Evolutionary conservation across 116 monocot species (phyloP).

Genomic region (Zostera marina): DNA sequence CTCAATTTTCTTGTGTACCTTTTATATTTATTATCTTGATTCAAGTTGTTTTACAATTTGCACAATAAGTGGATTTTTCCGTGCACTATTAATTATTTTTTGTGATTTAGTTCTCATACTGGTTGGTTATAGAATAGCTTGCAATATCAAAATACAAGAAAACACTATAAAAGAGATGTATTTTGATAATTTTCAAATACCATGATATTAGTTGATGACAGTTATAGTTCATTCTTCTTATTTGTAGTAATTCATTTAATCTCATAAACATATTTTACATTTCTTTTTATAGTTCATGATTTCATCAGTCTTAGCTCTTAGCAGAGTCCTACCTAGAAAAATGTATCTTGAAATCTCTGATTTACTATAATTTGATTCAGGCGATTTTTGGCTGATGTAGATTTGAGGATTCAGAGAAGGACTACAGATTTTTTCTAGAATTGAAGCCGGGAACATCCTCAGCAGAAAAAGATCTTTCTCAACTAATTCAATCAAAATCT

Average conservation of each 20-base stretch:
- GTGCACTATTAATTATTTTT: too few species aligned
- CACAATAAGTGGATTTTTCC: too few species aligned
- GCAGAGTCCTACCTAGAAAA: not conserved
- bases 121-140: too few species aligned
- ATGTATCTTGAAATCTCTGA: conserved; percentile 2
- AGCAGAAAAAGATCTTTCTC: conserved; percentile 82
- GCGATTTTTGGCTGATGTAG: conserved; percentile 36
- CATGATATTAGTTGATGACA: not conserved
- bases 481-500: conserved; percentile 62
- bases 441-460: conserved; percentile 50
- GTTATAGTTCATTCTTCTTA: not conserved
- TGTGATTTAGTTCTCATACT: too few species aligned
- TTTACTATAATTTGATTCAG: conserved; percentile 16
- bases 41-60: too few species aligned
- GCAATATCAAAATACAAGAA: too few species aligned
- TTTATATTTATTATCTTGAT: too few species aligned
- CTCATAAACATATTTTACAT: not conserved
- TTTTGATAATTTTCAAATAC: not conserved
- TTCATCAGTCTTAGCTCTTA: not conserved
- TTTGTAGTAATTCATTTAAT: too few species aligned
- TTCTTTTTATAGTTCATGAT: not conserved
- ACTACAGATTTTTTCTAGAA: conserved; percentile 64
- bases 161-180: not conserved
- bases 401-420: conserved; percentile 74
- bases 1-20: too few species aligned